phyloP scores from a whole-genome alignment of 1,139 yeast species.

The Suhomyces guaymorum region DNA sequence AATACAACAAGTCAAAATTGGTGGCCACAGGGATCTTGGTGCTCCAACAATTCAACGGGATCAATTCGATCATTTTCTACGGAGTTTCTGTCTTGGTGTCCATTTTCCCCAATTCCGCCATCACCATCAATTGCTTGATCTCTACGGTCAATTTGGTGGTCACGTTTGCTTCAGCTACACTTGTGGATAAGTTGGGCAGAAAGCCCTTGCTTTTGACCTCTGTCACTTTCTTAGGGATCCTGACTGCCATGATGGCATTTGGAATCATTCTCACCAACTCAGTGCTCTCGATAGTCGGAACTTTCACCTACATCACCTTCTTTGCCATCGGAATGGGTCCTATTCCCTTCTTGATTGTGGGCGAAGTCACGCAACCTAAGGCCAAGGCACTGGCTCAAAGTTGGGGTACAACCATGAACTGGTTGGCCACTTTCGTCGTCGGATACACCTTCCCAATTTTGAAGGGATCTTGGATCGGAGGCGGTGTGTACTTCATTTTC shows the following conservation, averaged over 20 bases:
- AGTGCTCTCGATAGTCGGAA: conserved; percentile 59
- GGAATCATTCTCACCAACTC: conserved; percentile 60
- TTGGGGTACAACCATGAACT: conserved; percentile 86
- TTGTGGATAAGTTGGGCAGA: conserved; percentile 75
- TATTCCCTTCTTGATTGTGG: conserved; percentile 84
- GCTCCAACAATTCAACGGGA: conserved; percentile 93
- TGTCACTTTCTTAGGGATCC: conserved; percentile 66
- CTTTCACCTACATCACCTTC: conserved; percentile 71
- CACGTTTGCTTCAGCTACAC: conserved; percentile 69
- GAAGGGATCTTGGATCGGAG: conserved; percentile 61
- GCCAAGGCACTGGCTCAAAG: conserved; percentile 90
- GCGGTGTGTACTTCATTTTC: conserved; percentile 77
- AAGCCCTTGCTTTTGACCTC: conserved; percentile 69
- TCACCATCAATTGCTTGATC: conserved; percentile 69
- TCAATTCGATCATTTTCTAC: conserved; percentile 86
- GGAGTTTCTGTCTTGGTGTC: conserved; percentile 80
- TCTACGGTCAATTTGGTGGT: conserved; percentile 71
- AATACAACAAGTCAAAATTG: conserved; percentile 56
- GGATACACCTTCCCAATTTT: conserved; percentile 81
- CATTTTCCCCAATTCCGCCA: conserved; percentile 69
- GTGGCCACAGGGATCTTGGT: conserved; percentile 74
- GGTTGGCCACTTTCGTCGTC: conserved; percentile 84
- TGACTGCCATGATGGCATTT: conserved; percentile 62
- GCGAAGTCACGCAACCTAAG: conserved; percentile 79
- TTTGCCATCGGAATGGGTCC: conserved; percentile 96